Percentiles rank a stretch among this genome's conserved stretches.
Evolutionary conservation across 768 basidiomycete genomes (phyloP).

Genomic region (Hysterangium stoloniferum): DNA sequence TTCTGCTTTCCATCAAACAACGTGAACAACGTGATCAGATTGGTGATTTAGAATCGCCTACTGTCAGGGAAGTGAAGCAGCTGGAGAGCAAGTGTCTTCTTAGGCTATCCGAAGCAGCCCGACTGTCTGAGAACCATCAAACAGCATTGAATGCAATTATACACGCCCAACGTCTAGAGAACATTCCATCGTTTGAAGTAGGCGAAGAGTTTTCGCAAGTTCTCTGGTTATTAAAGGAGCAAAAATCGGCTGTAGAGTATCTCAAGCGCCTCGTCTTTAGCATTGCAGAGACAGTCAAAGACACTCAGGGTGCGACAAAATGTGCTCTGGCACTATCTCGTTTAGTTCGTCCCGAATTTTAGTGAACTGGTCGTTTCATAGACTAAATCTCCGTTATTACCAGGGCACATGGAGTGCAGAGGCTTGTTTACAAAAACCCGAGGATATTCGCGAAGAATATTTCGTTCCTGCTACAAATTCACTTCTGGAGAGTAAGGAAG

Average conservation of each 20-base stretch:
- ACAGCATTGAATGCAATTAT: constrained; percentile 82
- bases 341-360: constrained; percentile 40
- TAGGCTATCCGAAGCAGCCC: constrained; percentile 62
- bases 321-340: constrained; percentile 37
- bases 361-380: background rate
- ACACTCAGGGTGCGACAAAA: background rate
- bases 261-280: constrained; percentile 38
- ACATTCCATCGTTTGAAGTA: constrained; percentile 39
- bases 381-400: background rate
- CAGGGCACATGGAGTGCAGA: constrained; percentile 90
- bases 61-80: constrained; percentile 40
- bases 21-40: constrained; percentile 71
- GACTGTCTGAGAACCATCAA: constrained; percentile 60
- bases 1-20: constrained; percentile 63
- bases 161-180: constrained; percentile 58
- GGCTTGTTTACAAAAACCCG: constrained; percentile 74
- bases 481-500: constrained; percentile 15
- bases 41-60: constrained; percentile 56
- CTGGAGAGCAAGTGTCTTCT: constrained; percentile 68
- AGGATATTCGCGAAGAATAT: constrained; percentile 58
- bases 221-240: constrained; percentile 83
- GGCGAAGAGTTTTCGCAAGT: constrained; percentile 84
- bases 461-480: constrained; percentile 56
- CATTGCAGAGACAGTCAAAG: background rate
- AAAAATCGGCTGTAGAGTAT: constrained; percentile 71